Evolutionary conservation across 2,329 filamentous ascomycete species (phyloP).

Genomic region (Cordyceps sp.): DNA sequence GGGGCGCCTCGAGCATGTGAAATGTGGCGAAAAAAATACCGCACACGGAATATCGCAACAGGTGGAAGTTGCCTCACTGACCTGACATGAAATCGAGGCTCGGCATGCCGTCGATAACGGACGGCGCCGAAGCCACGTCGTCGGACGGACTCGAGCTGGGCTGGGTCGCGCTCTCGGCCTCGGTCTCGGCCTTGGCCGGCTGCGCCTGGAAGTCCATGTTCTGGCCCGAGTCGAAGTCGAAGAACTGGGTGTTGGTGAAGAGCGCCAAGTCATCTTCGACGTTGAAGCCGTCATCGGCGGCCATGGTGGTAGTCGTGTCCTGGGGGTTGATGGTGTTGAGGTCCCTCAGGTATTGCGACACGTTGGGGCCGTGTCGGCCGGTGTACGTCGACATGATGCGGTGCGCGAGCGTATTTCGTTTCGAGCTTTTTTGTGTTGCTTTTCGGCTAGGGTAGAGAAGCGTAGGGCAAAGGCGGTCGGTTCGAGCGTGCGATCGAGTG

Average conservation of each 20-base stretch:
- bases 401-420: too few species aligned
- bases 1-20: too few species aligned
- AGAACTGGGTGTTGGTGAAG: constrained; percentile 72
- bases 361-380: constrained; percentile 67
- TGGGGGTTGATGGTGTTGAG: constrained; percentile 61
- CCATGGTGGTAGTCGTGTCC: constrained; percentile 21
- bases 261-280: constrained; percentile 58
- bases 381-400: constrained; percentile 53
- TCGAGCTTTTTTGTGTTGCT: too few species aligned
- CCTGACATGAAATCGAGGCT: constrained; percentile 33
- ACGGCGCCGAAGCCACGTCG: constrained; percentile 20
- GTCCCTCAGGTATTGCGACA: constrained; percentile 77
- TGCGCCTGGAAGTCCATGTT: constrained; percentile 38
- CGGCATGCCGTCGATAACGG: constrained; percentile 27
- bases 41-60: too few species aligned
- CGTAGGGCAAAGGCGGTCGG: too few species aligned
- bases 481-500: too few species aligned
- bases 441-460: too few species aligned
- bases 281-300: constrained; percentile 38
- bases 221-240: constrained; percentile 57
- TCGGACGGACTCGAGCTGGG: constrained; percentile 18
- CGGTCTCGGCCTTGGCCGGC: constrained; percentile 24
- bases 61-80: too few species aligned
- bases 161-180: constrained; percentile 12
- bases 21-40: too few species aligned